A percentile compares a stretch with the other conserved stretches of the same genome.
phyloP scores from a whole-genome alignment of 169 alveolate genomes.

The Eimeria zaria region DNA sequence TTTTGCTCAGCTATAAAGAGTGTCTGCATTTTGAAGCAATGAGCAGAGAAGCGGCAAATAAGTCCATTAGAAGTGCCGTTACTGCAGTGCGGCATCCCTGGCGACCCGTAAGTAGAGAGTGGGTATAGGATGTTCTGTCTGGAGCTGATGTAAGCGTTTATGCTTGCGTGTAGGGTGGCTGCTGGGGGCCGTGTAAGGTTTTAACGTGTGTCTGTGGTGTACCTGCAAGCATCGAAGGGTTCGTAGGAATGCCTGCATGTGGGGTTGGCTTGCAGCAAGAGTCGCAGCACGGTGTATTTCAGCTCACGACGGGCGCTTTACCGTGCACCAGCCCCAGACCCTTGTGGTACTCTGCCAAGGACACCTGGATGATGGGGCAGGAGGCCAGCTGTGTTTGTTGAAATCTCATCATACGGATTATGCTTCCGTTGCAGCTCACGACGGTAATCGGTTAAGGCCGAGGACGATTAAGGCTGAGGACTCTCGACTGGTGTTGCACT shows the following conservation, averaged over 20 bases:
- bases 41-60: background rate
- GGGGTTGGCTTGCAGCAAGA: background rate
- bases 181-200: background rate
- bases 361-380: background rate
- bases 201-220: background rate
- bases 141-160: background rate
- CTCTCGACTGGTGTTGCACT: background rate
- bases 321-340: background rate
- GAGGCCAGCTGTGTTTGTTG: background rate
- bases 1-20: background rate
- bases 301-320: background rate
- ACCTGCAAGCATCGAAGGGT: background rate
- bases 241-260: background rate
- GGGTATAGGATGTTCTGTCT: background rate
- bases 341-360: background rate
- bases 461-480: background rate
- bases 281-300: background rate
- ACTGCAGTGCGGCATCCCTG: slow-evolving; percentile 5
- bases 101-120: background rate
- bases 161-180: background rate
- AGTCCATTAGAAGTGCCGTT: background rate
- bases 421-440: background rate
- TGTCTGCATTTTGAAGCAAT: background rate
- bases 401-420: background rate
- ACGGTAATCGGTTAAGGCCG: background rate